Evolutionary conservation across 805 yeast genomes (phyloP).

Genomic region (Zygoascus bituminiphila): DNA sequence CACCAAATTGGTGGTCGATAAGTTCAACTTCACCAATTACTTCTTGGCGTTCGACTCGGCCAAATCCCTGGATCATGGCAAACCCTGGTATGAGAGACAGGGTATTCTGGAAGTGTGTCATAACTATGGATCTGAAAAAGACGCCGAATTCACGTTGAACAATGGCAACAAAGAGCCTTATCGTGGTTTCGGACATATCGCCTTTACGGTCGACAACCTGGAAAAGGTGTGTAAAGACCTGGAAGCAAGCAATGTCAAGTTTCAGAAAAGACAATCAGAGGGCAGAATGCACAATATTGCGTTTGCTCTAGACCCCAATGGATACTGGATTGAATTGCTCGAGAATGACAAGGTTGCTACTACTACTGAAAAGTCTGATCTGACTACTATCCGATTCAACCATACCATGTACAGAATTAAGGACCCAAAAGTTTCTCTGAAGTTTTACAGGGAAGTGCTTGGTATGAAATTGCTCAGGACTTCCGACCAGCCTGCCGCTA

Average conservation of each 20-base stretch:
- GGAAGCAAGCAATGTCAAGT: constrained; percentile 54
- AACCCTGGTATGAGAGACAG: constrained; percentile 33
- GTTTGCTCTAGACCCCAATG: constrained; percentile 90
- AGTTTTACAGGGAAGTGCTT: constrained; percentile 67
- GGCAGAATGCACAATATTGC: constrained; percentile 94
- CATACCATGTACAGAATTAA: constrained; percentile 91
- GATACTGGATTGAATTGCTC: constrained; percentile 92
- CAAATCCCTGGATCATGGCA: constrained; percentile 32
- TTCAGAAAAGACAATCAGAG: constrained; percentile 76
- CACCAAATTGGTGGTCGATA: constrained; percentile 43
- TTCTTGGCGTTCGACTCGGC: constrained; percentile 52
- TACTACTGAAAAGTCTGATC: constrained; percentile 18
- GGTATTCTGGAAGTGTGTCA: constrained; percentile 85
- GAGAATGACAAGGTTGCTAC: constrained; percentile 31
- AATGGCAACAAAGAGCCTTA: constrained; percentile 81
- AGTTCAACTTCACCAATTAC: constrained; percentile 55
- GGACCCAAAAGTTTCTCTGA: constrained; percentile 68
- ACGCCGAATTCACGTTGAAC: constrained; percentile 47
- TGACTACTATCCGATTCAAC: constrained; percentile 50
- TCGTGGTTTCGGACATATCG: constrained; percentile 92
- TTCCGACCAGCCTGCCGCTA: constrained; percentile 52
- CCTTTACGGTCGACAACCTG: constrained; percentile 78
- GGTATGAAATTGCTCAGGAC: constrained; percentile 70
- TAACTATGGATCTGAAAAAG: constrained; percentile 62
- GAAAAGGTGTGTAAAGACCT: constrained; percentile 50